These are phyloP conservation scores for Tolypocladium inflatum DNA, from an alignment of 2,329 filamentous ascomycete species.

Conservation along the genomic window DNA sequence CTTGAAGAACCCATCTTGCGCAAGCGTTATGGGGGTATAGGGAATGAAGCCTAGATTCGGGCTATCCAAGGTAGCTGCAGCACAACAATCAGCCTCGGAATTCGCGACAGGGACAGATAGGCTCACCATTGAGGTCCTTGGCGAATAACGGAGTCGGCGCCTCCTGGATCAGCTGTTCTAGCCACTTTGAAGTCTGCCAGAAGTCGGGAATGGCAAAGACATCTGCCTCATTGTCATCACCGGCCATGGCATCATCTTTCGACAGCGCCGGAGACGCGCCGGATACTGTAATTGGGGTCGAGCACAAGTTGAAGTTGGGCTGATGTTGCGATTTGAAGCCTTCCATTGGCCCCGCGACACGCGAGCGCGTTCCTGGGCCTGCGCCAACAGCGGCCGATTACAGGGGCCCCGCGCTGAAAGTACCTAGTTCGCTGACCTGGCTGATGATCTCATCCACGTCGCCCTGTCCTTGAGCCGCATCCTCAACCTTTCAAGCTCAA, in stretches of 20 bases:
- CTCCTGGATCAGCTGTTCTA: constrained; percentile 20
- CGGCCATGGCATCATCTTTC: constrained; percentile 18
- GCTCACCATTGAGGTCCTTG: constrained; percentile 23
- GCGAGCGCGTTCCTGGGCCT: neutral
- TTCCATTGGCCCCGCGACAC: neutral
- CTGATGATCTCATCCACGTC: neutral
- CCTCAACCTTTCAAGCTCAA: neutral
- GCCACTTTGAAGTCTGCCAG: constrained; percentile 44
- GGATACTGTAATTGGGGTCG: neutral
- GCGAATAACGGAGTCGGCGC: constrained; percentile 31
- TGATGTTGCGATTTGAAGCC: neutral
- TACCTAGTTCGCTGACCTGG: neutral
- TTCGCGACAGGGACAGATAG: neutral
- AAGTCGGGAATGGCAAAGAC: constrained; percentile 57
- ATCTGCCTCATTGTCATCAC: constrained; percentile 36
- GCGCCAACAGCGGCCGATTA: neutral
- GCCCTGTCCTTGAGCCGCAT: neutral
- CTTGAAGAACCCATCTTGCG: constrained; percentile 22
- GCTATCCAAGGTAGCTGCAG: neutral
- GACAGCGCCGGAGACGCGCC: neutral
- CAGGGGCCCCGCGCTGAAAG: neutral
- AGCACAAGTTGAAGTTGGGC: neutral
- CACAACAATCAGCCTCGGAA: neutral
- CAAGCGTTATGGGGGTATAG: constrained; percentile 10
- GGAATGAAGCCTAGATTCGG: constrained; percentile 5